phyloP scores from a whole-genome alignment of 305 asterid species.

The Andrographis paniculata region DNA sequence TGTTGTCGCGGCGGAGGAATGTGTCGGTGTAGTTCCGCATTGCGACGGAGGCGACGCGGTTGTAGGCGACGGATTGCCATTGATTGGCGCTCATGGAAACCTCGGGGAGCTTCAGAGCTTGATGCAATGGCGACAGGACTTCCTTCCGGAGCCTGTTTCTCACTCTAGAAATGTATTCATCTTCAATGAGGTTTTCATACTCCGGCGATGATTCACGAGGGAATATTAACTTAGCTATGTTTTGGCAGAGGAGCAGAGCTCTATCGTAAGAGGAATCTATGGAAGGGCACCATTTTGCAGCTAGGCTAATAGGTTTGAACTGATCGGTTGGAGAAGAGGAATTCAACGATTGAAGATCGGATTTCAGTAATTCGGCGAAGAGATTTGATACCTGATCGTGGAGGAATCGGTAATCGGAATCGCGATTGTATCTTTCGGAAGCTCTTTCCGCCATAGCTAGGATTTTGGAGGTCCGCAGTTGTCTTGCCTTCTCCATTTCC shows the following conservation, averaged over 20 bases:
- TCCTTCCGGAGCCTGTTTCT: slow-evolving; percentile 30
- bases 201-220: slow-evolving; percentile 22
- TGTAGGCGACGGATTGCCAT: slow-evolving; percentile 23
- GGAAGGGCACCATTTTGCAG: slow-evolving; percentile 42
- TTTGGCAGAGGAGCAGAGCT: slow-evolving; percentile 26
- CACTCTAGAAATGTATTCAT: slow-evolving; percentile 24
- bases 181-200: slow-evolving; percentile 24
- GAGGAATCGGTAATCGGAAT: slow-evolving; percentile 24
- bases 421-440: slow-evolving; percentile 17
- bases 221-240: slow-evolving; percentile 24
- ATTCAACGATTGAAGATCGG: slow-evolving; percentile 21
- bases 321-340: slow-evolving; percentile 15
- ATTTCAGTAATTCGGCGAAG: slow-evolving; percentile 30
- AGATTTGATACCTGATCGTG: slow-evolving; percentile 21
- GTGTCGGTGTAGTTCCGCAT: slow-evolving; percentile 23
- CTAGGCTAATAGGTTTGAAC: slow-evolving; percentile 18
- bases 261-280: slow-evolving; percentile 32
- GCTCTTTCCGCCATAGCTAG: slow-evolving; percentile 21
- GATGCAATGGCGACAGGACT: slow-evolving; percentile 35
- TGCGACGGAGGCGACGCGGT: slow-evolving; percentile 30
- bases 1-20: slow-evolving; percentile 24
- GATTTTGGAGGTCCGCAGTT: slow-evolving; percentile 14
- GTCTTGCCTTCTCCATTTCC: slow-evolving; percentile 23
- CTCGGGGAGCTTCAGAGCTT: slow-evolving; percentile 32
- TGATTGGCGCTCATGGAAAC: slow-evolving; percentile 35